Conservation (phyloP, 1,139 yeast genomes). For the Magnusiomyces suaveolens region DNA sequence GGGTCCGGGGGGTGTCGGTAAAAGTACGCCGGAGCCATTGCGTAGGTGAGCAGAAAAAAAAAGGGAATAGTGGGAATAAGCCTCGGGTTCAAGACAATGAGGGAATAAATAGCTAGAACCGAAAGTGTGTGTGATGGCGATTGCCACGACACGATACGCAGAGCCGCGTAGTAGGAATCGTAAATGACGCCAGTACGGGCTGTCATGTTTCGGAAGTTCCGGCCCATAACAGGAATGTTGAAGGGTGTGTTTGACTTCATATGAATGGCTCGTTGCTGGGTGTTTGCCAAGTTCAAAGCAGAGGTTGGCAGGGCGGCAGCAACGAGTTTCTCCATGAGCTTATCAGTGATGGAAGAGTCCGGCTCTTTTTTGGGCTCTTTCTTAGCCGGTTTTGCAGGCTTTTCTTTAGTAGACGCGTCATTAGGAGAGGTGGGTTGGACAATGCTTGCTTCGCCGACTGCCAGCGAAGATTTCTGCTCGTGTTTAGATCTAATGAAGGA, state of each 20-base stretch:
- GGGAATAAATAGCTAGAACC: conserved; percentile 45
- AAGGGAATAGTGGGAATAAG: conserved; percentile 45
- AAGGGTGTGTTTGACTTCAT: conserved; percentile 60
- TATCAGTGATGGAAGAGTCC: conserved; percentile 48
- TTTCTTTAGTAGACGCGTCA: too few relatives aligned
- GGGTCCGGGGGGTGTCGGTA: conserved; percentile 35
- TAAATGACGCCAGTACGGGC: conserved; percentile 51
- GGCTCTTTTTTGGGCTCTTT: too few relatives aligned
- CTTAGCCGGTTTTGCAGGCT: too few relatives aligned
- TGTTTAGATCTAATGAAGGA: too few relatives aligned
- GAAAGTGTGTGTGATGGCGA: conserved; percentile 56
- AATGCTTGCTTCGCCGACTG: too few relatives aligned
- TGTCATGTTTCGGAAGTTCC: conserved; percentile 56
- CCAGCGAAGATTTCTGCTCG: too few relatives aligned
- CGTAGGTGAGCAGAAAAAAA: conserved; percentile 42
- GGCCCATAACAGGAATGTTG: conserved; percentile 60
- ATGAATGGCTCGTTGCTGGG: conserved; percentile 25
- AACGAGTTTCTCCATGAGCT: conserved; percentile 57
- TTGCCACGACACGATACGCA: conserved; percentile 60
- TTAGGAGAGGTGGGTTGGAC: too few relatives aligned
- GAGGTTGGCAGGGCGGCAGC: conserved; percentile 64
- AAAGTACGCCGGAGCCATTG: conserved; percentile 63
- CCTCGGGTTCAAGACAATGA: conserved; percentile 55
- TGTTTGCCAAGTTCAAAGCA: conserved; percentile 32
- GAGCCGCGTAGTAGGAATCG: conserved; percentile 32